These are phyloP conservation scores for Skeletonema marinoi DNA, from an alignment of 108 stramenopile species.

Conservation along the genomic window DNA sequence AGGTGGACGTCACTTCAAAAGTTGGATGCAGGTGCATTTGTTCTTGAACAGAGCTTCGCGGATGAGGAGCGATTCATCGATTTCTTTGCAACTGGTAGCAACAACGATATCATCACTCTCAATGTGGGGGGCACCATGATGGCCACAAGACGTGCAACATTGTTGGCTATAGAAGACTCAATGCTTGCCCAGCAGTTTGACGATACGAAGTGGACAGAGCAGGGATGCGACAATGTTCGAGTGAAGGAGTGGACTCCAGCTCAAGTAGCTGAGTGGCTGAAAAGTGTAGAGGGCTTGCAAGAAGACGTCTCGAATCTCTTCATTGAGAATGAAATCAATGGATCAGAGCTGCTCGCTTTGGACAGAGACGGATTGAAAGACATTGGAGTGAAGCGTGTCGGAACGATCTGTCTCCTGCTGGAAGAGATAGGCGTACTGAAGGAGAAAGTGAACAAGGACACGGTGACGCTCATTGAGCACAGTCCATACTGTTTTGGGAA, in stretches of 20 bases:
- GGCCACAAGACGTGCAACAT: no score
- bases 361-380: slow-evolving; percentile 1
- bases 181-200: no score
- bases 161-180: no score
- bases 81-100: neutral
- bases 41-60: slow-evolving; percentile 4
- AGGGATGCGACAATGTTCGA: no score
- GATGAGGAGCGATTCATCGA: slow-evolving; percentile 8
- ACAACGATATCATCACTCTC: neutral
- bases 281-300: neutral
- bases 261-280: slow-evolving; percentile 10
- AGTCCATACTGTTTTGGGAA: no score
- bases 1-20: neutral
- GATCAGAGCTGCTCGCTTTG: neutral
- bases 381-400: slow-evolving; percentile 4
- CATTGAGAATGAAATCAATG: slow-evolving; percentile 3
- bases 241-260: slow-evolving; percentile 10
- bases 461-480: no score
- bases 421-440: no score
- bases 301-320: no score
- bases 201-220: no score
- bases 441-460: no score
- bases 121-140: no score
- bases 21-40: neutral
- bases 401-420: neutral